Percentiles rank a stretch among this genome's conserved stretches.
Evolutionary conservation across 805 yeast species (phyloP).

Genomic region (Cyberlindnera galapagoensis): DNA sequence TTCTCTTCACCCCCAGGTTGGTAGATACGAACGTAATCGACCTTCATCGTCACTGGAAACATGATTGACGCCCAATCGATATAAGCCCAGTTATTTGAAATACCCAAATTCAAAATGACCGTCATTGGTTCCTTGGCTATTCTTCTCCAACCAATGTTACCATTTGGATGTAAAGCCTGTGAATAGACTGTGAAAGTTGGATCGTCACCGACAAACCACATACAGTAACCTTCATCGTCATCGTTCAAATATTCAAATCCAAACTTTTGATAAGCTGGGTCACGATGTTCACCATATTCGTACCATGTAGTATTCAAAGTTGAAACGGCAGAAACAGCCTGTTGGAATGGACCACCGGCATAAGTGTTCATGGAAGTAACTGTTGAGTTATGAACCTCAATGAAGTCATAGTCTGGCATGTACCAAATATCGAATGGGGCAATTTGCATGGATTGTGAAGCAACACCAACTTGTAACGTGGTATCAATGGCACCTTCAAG

Average conservation of each 20-base stretch:
- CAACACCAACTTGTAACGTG: conserved; percentile 42
- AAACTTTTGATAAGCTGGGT: conserved; percentile 57
- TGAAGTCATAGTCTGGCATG: conserved; percentile 76
- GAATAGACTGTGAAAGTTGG: conserved; percentile 74
- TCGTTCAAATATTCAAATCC: conserved; percentile 77
- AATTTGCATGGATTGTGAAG: conserved; percentile 86
- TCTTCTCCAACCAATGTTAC: conserved; percentile 79
- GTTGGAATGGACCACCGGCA: conserved; percentile 91
- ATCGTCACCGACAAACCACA: conserved; percentile 79
- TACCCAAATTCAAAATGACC: conserved; percentile 77
- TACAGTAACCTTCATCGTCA: conserved; percentile 61
- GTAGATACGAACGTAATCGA: conserved; percentile 88
- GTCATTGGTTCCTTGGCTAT: conserved; percentile 93
- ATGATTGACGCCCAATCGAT: conserved; percentile 79
- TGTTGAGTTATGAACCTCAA: conserved; percentile 63
- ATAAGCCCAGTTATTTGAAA: conserved; percentile 89
- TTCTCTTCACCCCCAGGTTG: conserved; percentile 64
- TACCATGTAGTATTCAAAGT: conserved; percentile 82
- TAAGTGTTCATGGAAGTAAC: conserved; percentile 80
- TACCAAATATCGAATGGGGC: conserved; percentile 97
- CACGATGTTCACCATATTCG: conserved; percentile 48
- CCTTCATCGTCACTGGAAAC: conserved; percentile 71
- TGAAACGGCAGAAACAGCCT: conserved; percentile 81
- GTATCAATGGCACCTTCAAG: conserved; percentile 77
- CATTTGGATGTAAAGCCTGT: conserved; percentile 78